Conservation (phyloP, 495 filamentous ascomycete genomes). For the Corynascus novoguineensis region DNA sequence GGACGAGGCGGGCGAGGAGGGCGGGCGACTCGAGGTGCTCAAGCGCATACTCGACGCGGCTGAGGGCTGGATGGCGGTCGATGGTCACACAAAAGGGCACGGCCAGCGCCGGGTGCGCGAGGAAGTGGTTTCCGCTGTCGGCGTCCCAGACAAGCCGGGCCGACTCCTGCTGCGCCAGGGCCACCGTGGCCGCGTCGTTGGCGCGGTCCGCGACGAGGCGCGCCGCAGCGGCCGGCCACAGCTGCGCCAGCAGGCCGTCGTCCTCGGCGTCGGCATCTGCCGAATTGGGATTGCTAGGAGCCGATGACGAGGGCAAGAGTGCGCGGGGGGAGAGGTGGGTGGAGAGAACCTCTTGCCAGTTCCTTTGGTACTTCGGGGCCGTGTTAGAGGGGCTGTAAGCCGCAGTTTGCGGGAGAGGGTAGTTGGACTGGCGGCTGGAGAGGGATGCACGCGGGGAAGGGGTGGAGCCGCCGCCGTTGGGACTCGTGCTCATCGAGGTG, state of each 20-base stretch:
- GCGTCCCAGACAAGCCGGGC: conserved; percentile 67
- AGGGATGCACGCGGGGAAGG: conserved; percentile 28
- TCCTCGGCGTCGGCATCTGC: conserved; percentile 23
- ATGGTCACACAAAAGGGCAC: conserved; percentile 52
- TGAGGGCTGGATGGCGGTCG: conserved; percentile 47
- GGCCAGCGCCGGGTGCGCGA: conserved; percentile 63
- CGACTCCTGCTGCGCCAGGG: conserved; percentile 65
- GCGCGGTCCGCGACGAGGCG: conserved; percentile 65
- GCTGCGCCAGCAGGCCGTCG: conserved; percentile 65
- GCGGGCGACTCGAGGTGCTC: conserved; percentile 55
- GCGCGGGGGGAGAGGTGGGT: conserved; percentile 53
- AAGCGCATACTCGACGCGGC: conserved; percentile 54
- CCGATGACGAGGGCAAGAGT: conserved; percentile 41
- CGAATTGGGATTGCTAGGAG: too few relatives aligned
- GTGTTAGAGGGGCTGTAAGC: conserved; percentile 15
- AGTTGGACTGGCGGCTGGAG: conserved; percentile 14
- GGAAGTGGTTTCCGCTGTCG: conserved; percentile 56
- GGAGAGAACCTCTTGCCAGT: conserved; percentile 52
- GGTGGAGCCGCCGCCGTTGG: conserved; percentile 34
- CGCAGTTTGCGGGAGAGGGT: background rate
- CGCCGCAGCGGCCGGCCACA: conserved; percentile 65
- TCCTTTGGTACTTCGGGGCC: conserved; percentile 14
- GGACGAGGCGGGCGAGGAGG: conserved; percentile 45
- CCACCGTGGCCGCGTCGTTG: conserved; percentile 53
- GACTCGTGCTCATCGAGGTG: background rate